Percentiles rank a stretch among this genome's conserved stretches.
phyloP scores from a whole-genome alignment of 176 grass and related monocot genomes.

The Juncus inflexus region DNA sequence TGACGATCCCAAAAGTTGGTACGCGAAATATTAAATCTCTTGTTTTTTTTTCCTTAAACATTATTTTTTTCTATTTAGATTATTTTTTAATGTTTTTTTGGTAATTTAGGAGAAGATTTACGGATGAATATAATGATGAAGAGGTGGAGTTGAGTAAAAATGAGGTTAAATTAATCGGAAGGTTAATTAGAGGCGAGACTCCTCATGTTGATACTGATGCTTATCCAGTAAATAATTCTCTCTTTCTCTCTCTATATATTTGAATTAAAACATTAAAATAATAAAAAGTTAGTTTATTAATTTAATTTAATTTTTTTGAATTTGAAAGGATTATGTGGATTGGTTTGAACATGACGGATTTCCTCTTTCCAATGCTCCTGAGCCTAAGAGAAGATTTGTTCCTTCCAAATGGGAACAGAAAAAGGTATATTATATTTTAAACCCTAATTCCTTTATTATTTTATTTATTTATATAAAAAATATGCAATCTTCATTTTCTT shows the following conservation, averaged over 20 bases:
- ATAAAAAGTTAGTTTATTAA: neutral
- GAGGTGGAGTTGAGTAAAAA: slow-evolving; percentile 89
- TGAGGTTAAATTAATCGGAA: slow-evolving; percentile 76
- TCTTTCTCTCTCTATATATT: neutral
- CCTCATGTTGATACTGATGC: slow-evolving; percentile 83
- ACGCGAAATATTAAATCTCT: slow-evolving; percentile 19
- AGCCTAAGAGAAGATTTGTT: slow-evolving; percentile 94
- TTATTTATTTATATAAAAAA: too few species aligned
- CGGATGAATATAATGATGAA: slow-evolving; percentile 86
- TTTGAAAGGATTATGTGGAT: slow-evolving; percentile 78
- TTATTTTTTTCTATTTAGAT: neutral
- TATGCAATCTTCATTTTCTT: too few species aligned
- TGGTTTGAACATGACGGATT: slow-evolving; percentile 95
- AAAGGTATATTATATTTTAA: slow-evolving; percentile 43
- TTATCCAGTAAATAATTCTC: slow-evolving; percentile 58
- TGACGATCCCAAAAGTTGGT: slow-evolving; percentile 79
- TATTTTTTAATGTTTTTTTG: slow-evolving; percentile 22
- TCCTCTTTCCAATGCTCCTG: slow-evolving; percentile 95
- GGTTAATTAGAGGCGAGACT: slow-evolving; percentile 77
- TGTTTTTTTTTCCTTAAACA: slow-evolving; percentile 17
- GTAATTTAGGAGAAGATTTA: slow-evolving; percentile 63
- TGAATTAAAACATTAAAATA: neutral
- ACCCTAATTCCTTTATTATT: neutral
- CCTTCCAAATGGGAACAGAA: slow-evolving; percentile 98
- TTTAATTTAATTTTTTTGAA: slow-evolving; percentile 18